Evolutionary conservation across 2,329 filamentous ascomycete species (phyloP).

Genomic region (Apiospora aurea): DNA sequence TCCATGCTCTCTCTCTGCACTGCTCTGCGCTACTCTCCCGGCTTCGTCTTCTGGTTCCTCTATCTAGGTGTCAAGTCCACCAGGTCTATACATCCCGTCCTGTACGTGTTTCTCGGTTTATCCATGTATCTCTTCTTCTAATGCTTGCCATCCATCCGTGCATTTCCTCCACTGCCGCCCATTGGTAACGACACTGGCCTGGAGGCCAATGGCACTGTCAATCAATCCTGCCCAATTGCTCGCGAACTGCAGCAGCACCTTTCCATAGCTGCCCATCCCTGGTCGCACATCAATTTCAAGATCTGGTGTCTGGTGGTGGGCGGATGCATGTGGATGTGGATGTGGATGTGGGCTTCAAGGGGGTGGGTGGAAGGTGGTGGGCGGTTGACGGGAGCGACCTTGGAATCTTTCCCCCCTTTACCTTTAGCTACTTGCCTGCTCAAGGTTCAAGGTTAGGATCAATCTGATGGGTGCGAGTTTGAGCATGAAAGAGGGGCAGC

Average conservation of each 20-base stretch:
- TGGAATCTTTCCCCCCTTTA: not conserved
- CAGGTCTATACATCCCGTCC: not conserved
- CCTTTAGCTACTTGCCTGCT: not conserved
- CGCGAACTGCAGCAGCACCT: conserved; percentile 18
- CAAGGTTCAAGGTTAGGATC: conserved; percentile 12
- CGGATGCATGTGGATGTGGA: conserved; percentile 20
- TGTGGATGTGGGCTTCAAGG: conserved; percentile 15
- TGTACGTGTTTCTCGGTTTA: not conserved
- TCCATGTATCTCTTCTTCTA: not conserved
- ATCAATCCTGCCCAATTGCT: conserved; percentile 18
- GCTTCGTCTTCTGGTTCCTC: conserved; percentile 3
- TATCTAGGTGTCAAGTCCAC: not conserved
- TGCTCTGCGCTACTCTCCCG: not conserved
- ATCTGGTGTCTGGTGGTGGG: conserved; percentile 22
- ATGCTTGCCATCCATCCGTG: conserved; percentile 18
- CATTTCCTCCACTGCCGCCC: conserved; percentile 15
- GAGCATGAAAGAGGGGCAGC: conserved; percentile 19
- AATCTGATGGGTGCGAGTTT: conserved; percentile 2
- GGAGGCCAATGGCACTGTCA: not conserved
- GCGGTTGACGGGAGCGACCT: conserved; percentile 16
- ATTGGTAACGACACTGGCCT: not conserved
- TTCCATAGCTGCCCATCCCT: conserved; percentile 18
- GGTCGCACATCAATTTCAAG: conserved; percentile 22
- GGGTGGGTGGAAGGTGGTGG: conserved; percentile 4
- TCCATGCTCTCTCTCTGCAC: not conserved